These are phyloP conservation scores for Crithidia brevicula DNA, from an alignment of 208 protist genomes.

Conservation along the genomic window DNA sequence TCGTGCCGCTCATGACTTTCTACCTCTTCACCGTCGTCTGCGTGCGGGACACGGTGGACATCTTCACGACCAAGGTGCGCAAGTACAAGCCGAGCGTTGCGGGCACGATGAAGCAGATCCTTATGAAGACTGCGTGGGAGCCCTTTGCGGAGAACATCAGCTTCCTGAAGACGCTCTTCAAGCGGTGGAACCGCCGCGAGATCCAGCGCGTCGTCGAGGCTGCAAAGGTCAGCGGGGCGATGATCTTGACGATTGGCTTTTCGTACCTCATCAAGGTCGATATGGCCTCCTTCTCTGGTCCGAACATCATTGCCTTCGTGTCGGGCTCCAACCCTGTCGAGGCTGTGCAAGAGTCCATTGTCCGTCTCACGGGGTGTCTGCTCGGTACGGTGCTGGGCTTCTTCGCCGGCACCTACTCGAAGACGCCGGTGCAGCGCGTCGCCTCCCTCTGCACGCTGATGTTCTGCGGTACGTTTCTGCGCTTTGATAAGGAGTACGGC, in stretches of 20 bases:
- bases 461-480: slow-evolving; percentile 81
- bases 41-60: slow-evolving; percentile 75
- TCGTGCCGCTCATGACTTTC: slow-evolving; percentile 91
- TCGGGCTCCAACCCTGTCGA: slow-evolving; percentile 86
- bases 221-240: slow-evolving; percentile 85
- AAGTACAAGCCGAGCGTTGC: slow-evolving; percentile 34
- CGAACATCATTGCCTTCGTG: slow-evolving; percentile 91
- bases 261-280: slow-evolving; percentile 75
- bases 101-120: slow-evolving; percentile 39
- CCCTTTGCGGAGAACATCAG: slow-evolving; percentile 67
- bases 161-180: slow-evolving; percentile 62
- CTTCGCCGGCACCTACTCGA: slow-evolving; percentile 82
- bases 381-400: slow-evolving; percentile 90
- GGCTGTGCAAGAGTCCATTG: slow-evolving; percentile 82
- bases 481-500: slow-evolving; percentile 83
- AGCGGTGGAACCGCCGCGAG: slow-evolving; percentile 61
- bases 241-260: slow-evolving; percentile 85
- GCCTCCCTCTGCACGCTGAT: slow-evolving; percentile 83
- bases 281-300: slow-evolving; percentile 69
- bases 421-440: slow-evolving; percentile 69
- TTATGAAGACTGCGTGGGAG: slow-evolving; percentile 44
- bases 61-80: slow-evolving; percentile 60
- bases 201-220: slow-evolving; percentile 88
- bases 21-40: slow-evolving; percentile 88
- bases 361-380: slow-evolving; percentile 84